Evolutionary conservation across 371 early-diverging fungal genomes (phyloP), one percentile per base, ranked within the genome.

Genomic region (Synchytrium microbalum): DNA sequence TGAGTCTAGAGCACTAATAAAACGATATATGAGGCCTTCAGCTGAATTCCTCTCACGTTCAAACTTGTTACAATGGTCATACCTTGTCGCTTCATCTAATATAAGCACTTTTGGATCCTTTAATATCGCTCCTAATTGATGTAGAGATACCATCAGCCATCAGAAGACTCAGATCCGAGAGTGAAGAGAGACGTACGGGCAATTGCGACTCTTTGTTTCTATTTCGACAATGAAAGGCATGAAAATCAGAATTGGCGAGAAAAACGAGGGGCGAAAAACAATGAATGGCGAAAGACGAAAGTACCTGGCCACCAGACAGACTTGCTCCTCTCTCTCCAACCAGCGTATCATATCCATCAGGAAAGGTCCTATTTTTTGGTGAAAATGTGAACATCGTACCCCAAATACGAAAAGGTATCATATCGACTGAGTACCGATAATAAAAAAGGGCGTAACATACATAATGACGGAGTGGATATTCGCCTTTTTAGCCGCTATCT

Each of bases 391-490:
- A n/a, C n/a, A n/a, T n/a, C n/a, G n/a, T n/a, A n/a, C n/a, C n/a
- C n/a, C n/a, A n/a, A n/a, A n/a, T n/a, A n/a, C n/a, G n/a, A n/a
- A n/a, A n/a, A n/a, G n/a, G n/a, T n/a, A n/a, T n/a, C n/a, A n/a
- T n/a, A n/a, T n/a, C n/a, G n/a, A n/a, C n/a, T n/a, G n/a, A n/a
- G n/a, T n/a, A n/a, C n/a, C n/a, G n/a, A n/a, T n/a, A n/a, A n/a
- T n/a, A n/a, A n/a, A n/a, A n/a, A n/a, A n/a, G n/a, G n/a, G n/a
- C n/a, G n/a, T n/a, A n/a, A n/a, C n/a, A n/a, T n/a, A n/a, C n/a
- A n/a, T 72, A 61, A 92, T 86, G 61, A 92, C 92, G 10, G 84
- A 80, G 68, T 89, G 84, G 62, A 85, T 86, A 80, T 84, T 89
- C 77, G 86, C 86, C 68, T 75, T 70, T 68, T 76, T 80, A 75